Percentiles rank a stretch among this genome's conserved stretches.
These are phyloP conservation scores for Cyberlindnera maclurae DNA, from an alignment of 805 yeast species.

Conservation along the genomic window DNA sequence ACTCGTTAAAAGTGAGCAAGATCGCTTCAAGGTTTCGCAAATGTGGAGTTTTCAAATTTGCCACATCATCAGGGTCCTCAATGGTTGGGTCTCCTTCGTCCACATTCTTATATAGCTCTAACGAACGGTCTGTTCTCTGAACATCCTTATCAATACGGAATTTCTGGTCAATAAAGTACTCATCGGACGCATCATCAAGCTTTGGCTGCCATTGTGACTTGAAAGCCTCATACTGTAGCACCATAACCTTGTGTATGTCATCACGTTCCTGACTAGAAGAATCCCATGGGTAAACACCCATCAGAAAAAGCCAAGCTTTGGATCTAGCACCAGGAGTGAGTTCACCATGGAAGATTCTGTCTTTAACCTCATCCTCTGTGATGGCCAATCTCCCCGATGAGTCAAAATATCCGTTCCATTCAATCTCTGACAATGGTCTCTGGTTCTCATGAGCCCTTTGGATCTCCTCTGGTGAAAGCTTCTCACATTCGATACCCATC, in stretches of 20 bases:
- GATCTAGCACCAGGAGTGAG: constrained; percentile 48
- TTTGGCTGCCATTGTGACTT: constrained; percentile 64
- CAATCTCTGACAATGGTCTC: constrained; percentile 57
- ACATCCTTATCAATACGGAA: constrained; percentile 90
- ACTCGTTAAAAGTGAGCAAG: constrained; percentile 77
- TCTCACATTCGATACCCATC: constrained; percentile 49
- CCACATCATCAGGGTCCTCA: constrained; percentile 35
- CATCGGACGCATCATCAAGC: constrained; percentile 43
- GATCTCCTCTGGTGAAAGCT: constrained; percentile 52
- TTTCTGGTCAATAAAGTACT: constrained; percentile 85
- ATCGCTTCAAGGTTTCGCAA: constrained; percentile 67
- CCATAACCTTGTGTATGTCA: constrained; percentile 47
- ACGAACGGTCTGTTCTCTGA: constrained; percentile 78
- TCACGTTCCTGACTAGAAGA: constrained; percentile 63
- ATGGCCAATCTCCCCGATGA: constrained; percentile 60
- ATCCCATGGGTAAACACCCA: constrained; percentile 87
- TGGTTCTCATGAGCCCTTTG: constrained; percentile 52
- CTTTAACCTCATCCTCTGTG: constrained; percentile 74
- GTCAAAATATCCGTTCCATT: constrained; percentile 87
- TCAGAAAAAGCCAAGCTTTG: constrained; percentile 80
- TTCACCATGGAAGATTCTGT: constrained; percentile 87
- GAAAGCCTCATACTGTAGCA: constrained; percentile 52
- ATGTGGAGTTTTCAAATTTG: constrained; percentile 70
- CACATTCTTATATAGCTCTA: constrained; percentile 48
- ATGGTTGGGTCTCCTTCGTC: constrained; percentile 27